phyloP scores from a whole-genome alignment of 176 grass and related monocot species.

The Echinochloa phyllopogon region DNA sequence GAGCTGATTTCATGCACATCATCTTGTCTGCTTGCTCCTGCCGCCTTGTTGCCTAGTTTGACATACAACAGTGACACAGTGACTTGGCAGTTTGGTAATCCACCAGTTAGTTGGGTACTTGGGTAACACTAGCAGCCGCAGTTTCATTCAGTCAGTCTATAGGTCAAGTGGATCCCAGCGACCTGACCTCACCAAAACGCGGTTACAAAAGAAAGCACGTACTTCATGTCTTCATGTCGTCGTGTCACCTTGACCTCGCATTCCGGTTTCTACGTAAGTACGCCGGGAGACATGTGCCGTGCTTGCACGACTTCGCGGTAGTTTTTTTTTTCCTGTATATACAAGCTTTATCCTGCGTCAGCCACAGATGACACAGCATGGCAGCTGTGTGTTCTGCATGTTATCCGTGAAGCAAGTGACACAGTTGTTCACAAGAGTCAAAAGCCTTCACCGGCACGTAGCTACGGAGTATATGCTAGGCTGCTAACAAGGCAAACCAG shows the following conservation, averaged over 20 bases:
- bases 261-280: background rate
- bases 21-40: conserved; percentile 21
- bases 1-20: background rate
- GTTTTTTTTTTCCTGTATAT: background rate
- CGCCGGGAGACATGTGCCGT: background rate
- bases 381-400: background rate
- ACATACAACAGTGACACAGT: background rate
- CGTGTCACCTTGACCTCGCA: conserved; percentile 8
- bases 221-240: too few relatives aligned
- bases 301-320: background rate
- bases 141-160: background rate
- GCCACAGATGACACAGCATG: background rate
- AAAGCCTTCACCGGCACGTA: background rate
- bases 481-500: background rate
- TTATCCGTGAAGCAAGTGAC: background rate
- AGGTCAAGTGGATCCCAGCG: conserved; percentile 33
- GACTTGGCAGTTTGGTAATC: conserved; percentile 44
- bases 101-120: conserved; percentile 23
- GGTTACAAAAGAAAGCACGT: background rate
- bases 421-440: background rate
- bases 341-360: background rate
- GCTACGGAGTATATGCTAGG: background rate
- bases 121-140: background rate
- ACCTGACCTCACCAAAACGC: conserved; percentile 33
- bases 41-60: conserved; percentile 8